A percentile compares a stretch with the other conserved stretches of the same genome.
These are phyloP conservation scores for Aspergillus nanangensis DNA, from an alignment of 495 filamentous ascomycete species.

Conservation along the genomic window DNA sequence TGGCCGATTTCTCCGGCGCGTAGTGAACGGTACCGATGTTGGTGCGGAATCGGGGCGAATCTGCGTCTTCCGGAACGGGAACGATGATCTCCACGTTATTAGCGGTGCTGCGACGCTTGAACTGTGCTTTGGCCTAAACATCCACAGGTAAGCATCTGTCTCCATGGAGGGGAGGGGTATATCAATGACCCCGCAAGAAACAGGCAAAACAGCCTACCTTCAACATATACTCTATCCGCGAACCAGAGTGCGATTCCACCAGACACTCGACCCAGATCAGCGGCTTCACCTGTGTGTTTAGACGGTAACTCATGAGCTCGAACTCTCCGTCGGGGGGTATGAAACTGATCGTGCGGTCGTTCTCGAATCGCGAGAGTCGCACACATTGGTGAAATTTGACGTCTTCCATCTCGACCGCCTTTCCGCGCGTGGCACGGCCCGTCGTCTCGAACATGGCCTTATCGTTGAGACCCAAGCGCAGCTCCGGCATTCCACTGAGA, in stretches of 20 bases:
- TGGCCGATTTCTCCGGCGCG: constrained; percentile 93
- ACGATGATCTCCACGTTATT: constrained; percentile 99
- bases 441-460: constrained; percentile 99
- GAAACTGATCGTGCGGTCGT: constrained; percentile 97
- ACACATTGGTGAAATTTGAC: constrained; percentile 99
- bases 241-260: constrained; percentile 91
- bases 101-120: constrained; percentile 94
- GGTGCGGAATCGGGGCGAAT: constrained; percentile 93
- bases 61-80: constrained; percentile 95
- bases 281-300: constrained; percentile 98
- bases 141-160: no score
- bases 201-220: no score
- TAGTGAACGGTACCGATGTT: constrained; percentile 99
- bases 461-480: constrained; percentile 93
- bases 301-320: constrained; percentile 97
- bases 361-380: constrained; percentile 91
- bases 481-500: constrained; percentile 95
- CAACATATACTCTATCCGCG: constrained; percentile 96
- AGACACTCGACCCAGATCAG: constrained; percentile 99
- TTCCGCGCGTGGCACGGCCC: constrained; percentile 88
- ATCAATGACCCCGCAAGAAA: no score
- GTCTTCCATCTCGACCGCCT: constrained; percentile 99
- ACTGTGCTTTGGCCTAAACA: constrained; percentile 92
- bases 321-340: constrained; percentile 98
- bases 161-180: background rate